Evolutionary conservation across 2,329 filamentous ascomycete species (phyloP).

Genomic region (Cladosporium halotolerans): DNA sequence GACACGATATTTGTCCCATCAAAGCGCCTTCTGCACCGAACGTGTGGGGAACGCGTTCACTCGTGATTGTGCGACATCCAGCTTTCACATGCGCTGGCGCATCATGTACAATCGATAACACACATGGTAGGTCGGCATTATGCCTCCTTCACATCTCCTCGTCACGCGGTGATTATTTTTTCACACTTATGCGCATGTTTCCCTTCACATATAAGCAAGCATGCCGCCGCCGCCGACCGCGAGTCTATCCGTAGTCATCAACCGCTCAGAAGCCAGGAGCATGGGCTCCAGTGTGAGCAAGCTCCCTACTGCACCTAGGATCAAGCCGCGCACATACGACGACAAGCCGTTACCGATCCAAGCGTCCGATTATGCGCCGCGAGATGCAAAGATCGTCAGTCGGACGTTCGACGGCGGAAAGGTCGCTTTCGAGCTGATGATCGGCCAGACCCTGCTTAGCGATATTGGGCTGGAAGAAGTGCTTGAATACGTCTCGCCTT

Average conservation of each 20-base stretch:
- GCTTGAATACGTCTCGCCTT: conserved; percentile 29
- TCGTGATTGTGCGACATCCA: too few relatives aligned
- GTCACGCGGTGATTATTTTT: neutral
- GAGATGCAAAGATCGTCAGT: conserved; percentile 23
- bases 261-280: conserved; percentile 3
- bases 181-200: neutral
- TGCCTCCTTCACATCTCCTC: neutral
- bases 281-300: conserved; percentile 1
- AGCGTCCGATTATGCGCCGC: conserved; percentile 23
- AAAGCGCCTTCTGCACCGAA: too few relatives aligned
- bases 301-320: neutral
- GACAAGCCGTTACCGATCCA: conserved; percentile 19
- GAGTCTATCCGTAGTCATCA: conserved; percentile 5
- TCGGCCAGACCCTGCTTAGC: conserved; percentile 22
- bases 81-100: too few relatives aligned
- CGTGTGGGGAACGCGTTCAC: too few relatives aligned
- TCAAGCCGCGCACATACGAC: conserved; percentile 6
- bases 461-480: conserved; percentile 27
- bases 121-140: neutral
- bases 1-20: too few relatives aligned
- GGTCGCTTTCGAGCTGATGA: conserved; percentile 24
- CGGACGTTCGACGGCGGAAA: conserved; percentile 18
- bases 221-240: neutral
- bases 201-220: neutral
- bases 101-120: too few relatives aligned